These are phyloP conservation scores for Leccinum boreale DNA, from an alignment of 768 basidiomycete genomes.

Conservation along the genomic window DNA sequence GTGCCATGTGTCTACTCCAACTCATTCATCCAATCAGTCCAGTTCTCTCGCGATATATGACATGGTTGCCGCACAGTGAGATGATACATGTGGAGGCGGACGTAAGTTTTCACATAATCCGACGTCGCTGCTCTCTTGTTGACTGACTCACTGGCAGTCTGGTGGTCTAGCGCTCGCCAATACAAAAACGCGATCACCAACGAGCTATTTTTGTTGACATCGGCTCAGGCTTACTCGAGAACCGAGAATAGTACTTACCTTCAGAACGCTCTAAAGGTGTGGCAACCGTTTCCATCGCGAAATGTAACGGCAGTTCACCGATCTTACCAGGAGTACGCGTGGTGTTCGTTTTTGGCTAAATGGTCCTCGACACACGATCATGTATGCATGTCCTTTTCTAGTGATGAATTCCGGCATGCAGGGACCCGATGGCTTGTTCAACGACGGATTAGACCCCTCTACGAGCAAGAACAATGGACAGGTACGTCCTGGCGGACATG, in stretches of 20 bases:
- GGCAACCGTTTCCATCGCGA: background rate
- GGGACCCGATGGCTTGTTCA: slow-evolving; percentile 28
- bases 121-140: background rate
- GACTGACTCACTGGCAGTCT: slow-evolving; percentile 34
- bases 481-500: slow-evolving; percentile 5
- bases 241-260: slow-evolving; percentile 39
- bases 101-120: slow-evolving; percentile 24
- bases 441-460: slow-evolving; percentile 23
- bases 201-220: slow-evolving; percentile 50
- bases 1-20: slow-evolving; percentile 27
- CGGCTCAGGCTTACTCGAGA: slow-evolving; percentile 44
- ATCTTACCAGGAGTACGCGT: slow-evolving; percentile 21
- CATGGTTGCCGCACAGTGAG: slow-evolving; percentile 50
- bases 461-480: slow-evolving; percentile 30
- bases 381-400: slow-evolving; percentile 1
- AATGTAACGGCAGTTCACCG: background rate
- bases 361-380: background rate
- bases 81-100: slow-evolving; percentile 49
- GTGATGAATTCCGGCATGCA: slow-evolving; percentile 30
- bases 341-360: slow-evolving; percentile 23
- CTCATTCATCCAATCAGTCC: slow-evolving; percentile 32
- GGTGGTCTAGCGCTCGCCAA: slow-evolving; percentile 53
- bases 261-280: slow-evolving; percentile 45
- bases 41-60: slow-evolving; percentile 48
- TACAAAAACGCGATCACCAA: slow-evolving; percentile 67